Percentiles rank a stretch among this genome's conserved stretches.
These are phyloP conservation scores for Quercus ilex DNA, from an alignment of 306 rosid genomes.

Conservation along the genomic window DNA sequence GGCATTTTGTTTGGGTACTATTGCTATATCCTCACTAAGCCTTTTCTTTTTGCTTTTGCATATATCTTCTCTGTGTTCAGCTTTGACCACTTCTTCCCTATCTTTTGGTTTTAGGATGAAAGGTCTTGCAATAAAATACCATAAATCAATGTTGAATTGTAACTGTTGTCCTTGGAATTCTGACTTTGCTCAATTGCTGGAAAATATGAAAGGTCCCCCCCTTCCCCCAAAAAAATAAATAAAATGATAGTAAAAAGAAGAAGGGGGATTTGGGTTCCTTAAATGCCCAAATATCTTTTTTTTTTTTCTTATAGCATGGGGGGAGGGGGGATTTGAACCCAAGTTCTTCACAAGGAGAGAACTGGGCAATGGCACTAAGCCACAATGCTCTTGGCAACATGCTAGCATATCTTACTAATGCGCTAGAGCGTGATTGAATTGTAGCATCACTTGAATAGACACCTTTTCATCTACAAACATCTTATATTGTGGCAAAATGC, in stretches of 20 bases:
- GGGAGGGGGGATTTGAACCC: no score
- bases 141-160: not conserved
- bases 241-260: no score
- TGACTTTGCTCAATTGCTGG: not conserved
- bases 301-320: no score
- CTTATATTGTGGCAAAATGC: not conserved
- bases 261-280: not conserved
- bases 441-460: not conserved
- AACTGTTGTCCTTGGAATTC: not conserved
- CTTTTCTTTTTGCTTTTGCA: not conserved
- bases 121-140: not conserved
- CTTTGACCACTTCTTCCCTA: conserved; percentile 5
- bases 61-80: conserved; percentile 8
- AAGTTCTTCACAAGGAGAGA: no score
- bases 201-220: not conserved
- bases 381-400: no score
- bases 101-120: conserved; percentile 5
- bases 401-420: not conserved
- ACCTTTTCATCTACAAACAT: not conserved
- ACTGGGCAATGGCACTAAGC: no score
- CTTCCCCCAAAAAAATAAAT: no score
- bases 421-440: not conserved
- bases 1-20: conserved; percentile 93
- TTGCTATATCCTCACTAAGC: conserved; percentile 27
- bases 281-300: not conserved